Conservation (phyloP, 1,139 yeast species). For the Pichia sp. region DNA sequence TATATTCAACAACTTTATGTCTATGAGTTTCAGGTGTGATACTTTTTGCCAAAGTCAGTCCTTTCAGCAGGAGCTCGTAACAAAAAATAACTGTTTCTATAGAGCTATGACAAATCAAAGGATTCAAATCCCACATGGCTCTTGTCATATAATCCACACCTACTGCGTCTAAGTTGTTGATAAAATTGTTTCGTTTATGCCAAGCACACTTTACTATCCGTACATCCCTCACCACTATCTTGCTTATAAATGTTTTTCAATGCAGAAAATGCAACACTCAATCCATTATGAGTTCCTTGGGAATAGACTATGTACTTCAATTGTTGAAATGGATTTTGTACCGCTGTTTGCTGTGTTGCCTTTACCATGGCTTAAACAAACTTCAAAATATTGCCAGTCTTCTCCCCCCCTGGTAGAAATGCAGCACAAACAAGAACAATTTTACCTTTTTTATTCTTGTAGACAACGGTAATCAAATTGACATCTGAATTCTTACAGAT, state of each 20-base stretch:
- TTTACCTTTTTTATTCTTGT: background rate
- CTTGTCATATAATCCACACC: background rate
- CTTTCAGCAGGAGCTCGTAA: background rate
- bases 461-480: background rate
- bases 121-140: background rate
- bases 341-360: background rate
- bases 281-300: background rate
- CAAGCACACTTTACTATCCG: background rate
- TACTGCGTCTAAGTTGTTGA: background rate
- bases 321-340: background rate
- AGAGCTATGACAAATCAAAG: background rate
- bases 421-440: background rate
- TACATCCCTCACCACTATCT: background rate
- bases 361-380: background rate
- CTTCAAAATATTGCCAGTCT: background rate
- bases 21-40: background rate
- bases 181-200: background rate
- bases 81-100: background rate
- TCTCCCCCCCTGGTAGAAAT: background rate
- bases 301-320: background rate
- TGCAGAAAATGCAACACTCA: background rate
- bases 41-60: too few relatives aligned
- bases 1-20: too few relatives aligned
- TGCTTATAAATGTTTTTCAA: background rate
- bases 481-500: background rate